Percentiles rank a stretch among this genome's conserved stretches.
Conservation (phyloP, 805 yeast genomes). For the Kodamaea kakaduensis region DNA sequence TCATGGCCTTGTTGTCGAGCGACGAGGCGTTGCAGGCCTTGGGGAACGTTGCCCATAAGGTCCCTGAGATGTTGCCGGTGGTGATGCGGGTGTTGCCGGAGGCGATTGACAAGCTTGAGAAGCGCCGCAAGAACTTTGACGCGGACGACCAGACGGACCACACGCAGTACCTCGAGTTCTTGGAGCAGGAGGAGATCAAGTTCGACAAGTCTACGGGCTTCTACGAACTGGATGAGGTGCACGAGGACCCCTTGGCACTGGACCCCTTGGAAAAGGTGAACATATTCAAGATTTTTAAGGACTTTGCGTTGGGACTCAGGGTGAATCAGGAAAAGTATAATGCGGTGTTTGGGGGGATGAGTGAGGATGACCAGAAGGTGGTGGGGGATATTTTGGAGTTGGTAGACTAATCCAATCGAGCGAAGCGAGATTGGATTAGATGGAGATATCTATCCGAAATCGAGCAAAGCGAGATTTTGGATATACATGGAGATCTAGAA, state of each 20-base stretch:
- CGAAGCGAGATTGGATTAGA: no score
- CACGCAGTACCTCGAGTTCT: constrained; percentile 45
- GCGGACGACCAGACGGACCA: constrained; percentile 11
- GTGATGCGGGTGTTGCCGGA: constrained; percentile 61
- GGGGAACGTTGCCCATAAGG: constrained; percentile 23
- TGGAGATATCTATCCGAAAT: no score
- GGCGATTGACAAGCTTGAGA: constrained; percentile 65
- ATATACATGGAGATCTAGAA: no score
- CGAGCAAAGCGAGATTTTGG: no score
- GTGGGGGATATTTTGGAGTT: constrained; percentile 25
- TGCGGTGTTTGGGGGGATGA: constrained; percentile 38
- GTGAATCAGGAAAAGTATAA: constrained; percentile 48
- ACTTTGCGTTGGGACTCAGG: constrained; percentile 48
- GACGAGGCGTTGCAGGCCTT: constrained; percentile 14
- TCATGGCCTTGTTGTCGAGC: constrained; percentile 44
- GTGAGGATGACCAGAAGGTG: constrained; percentile 28
- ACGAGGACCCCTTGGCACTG: constrained; percentile 24
- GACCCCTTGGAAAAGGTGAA: constrained; percentile 77
- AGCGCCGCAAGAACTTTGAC: constrained; percentile 54
- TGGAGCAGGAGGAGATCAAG: constrained; percentile 42
- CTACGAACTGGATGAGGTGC: constrained; percentile 15
- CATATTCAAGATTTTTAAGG: constrained; percentile 62
- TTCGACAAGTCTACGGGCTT: constrained; percentile 34
- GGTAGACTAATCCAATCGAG: no score
- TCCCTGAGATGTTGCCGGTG: constrained; percentile 49